Evolutionary conservation across 2,329 filamentous ascomycete species (phyloP).

Genomic region (Aspergillus sp.): DNA sequence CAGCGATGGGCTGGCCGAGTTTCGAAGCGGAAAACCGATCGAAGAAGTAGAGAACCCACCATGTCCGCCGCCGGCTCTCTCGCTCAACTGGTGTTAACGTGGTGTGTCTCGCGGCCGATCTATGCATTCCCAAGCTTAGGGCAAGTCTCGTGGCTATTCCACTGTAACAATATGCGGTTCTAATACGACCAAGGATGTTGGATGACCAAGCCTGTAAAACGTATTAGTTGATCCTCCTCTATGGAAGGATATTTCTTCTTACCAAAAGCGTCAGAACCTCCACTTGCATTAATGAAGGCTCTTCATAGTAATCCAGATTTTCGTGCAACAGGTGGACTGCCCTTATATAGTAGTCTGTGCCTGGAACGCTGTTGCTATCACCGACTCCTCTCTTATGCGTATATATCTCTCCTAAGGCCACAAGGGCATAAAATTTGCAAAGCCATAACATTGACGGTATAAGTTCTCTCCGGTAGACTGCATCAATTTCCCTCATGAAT

Average conservation of each 20-base stretch:
- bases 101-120: conserved; percentile 5
- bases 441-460: conserved; percentile 9
- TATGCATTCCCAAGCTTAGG: conserved; percentile 9
- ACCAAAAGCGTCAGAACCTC: conserved; percentile 11
- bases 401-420: conserved; percentile 9
- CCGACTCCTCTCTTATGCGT: conserved; percentile 4
- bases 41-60: conserved; percentile 14
- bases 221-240: neutral
- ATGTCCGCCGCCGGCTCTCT: conserved; percentile 12
- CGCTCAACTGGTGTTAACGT: conserved; percentile 8
- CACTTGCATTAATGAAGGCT: conserved; percentile 9
- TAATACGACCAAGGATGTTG: conserved; percentile 8
- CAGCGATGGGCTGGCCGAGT: conserved; percentile 8
- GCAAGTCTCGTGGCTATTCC: conserved; percentile 9
- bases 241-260: neutral
- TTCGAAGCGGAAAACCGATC: conserved; percentile 13
- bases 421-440: conserved; percentile 12
- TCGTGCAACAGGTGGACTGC: conserved; percentile 7
- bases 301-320: conserved; percentile 8
- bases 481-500: conserved; percentile 9
- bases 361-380: conserved; percentile 8
- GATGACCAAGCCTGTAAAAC: conserved; percentile 8
- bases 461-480: conserved; percentile 2
- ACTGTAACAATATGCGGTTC: conserved; percentile 12
- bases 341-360: conserved; percentile 5